Evolutionary conservation across 306 rosid species (phyloP).

Genomic region (Potentilla sterilis): DNA sequence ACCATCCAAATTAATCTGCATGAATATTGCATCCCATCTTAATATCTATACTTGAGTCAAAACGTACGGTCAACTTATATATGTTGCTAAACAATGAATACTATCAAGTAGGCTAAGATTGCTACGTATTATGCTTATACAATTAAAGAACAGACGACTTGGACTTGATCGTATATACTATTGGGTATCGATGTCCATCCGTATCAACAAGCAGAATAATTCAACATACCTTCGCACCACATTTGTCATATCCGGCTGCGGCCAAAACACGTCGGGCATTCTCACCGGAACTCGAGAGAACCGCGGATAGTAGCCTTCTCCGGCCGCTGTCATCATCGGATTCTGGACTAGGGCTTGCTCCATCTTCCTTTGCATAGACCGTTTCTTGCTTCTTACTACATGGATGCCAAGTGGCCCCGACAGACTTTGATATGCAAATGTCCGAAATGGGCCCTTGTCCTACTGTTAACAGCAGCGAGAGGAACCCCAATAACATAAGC

Average conservation of each 20-base stretch:
- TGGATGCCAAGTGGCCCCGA: slow-evolving; percentile 73
- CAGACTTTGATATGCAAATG: slow-evolving; percentile 48
- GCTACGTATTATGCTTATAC: neutral
- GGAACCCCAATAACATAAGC: slow-evolving; percentile 80
- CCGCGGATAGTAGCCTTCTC: slow-evolving; percentile 32
- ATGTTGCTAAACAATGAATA: neutral
- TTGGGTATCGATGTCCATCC: neutral
- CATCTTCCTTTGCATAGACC: neutral
- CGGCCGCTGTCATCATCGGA: slow-evolving; percentile 13
- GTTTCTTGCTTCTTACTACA: slow-evolving; percentile 38
- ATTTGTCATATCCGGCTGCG: slow-evolving; percentile 32
- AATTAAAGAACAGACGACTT: neutral
- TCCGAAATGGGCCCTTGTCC: slow-evolving; percentile 54
- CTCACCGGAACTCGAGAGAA: neutral
- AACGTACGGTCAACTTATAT: too few species aligned
- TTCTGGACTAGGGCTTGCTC: neutral
- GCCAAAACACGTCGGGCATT: slow-evolving; percentile 54
- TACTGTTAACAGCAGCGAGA: slow-evolving; percentile 70
- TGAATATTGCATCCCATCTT: neutral
- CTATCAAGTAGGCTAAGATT: neutral
- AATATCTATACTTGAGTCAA: neutral
- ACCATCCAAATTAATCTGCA: neutral
- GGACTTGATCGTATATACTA: neutral
- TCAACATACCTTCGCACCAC: slow-evolving; percentile 40
- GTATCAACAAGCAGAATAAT: neutral